Conservation (phyloP, 2,329 filamentous ascomycete species). For the Bipolaris sorokiniana region DNA sequence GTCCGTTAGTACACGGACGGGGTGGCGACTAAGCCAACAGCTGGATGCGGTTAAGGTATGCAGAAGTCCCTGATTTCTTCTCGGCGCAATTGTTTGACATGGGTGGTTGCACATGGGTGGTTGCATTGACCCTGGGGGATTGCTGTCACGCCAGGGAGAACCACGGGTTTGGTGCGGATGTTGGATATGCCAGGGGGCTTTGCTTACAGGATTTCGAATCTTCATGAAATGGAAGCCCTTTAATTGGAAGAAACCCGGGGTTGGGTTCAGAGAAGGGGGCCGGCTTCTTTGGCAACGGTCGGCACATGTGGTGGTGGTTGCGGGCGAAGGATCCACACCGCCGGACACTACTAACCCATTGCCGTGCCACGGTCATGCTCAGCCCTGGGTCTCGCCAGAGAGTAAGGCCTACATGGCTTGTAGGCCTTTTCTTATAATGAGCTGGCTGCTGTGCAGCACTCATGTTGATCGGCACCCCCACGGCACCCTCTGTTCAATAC, state of each 20-base stretch:
- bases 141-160: neutral
- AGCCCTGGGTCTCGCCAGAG: conserved; percentile 2
- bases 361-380: neutral
- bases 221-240: neutral
- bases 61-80: neutral
- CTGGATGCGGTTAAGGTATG: neutral
- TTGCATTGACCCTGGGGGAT: neutral
- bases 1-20: neutral
- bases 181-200: neutral
- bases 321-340: conserved; percentile 2
- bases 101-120: neutral
- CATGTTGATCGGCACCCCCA: neutral
- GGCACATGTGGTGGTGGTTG: neutral
- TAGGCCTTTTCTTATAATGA: conserved; percentile 7
- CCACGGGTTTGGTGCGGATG: neutral
- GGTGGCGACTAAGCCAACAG: neutral
- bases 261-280: too few relatives aligned
- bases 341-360: conserved; percentile 10
- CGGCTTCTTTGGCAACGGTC: too few relatives aligned
- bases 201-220: neutral
- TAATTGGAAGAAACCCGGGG: too few relatives aligned
- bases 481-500: neutral
- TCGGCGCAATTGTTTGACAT: neutral
- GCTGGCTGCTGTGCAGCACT: neutral
- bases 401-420: neutral